Conservation (phyloP, 352 stramenopile species). For the Stramenopiles sp. region DNA sequence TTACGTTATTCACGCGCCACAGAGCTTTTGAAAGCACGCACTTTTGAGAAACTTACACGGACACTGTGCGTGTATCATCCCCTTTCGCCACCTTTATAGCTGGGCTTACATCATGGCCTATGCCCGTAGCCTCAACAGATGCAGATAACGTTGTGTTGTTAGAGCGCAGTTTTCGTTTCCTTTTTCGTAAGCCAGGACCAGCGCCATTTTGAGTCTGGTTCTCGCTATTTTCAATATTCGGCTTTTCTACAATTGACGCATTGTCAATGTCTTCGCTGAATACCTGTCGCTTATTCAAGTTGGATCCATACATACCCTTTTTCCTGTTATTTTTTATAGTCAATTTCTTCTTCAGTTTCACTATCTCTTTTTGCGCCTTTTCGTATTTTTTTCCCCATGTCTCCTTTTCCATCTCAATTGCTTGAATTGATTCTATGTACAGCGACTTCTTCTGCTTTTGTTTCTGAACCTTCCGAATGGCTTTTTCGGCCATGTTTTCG, state of each 20-base stretch:
- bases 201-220: background rate
- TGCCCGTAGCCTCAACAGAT: too few species aligned
- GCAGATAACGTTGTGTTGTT: background rate
- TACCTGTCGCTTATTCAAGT: background rate
- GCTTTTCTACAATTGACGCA: too few species aligned
- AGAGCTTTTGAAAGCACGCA: too few species aligned
- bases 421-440: background rate
- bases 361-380: background rate
- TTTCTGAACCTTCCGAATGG: background rate
- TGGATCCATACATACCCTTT: background rate
- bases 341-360: background rate
- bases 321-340: background rate
- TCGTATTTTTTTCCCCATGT: background rate
- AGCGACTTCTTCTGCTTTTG: background rate
- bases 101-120: too few species aligned
- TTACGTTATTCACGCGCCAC: too few species aligned
- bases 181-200: background rate
- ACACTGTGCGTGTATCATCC: too few species aligned
- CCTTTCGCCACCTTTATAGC: too few species aligned
- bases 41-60: too few species aligned
- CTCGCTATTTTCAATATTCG: background rate
- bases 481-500: background rate
- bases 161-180: background rate
- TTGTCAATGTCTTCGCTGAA: background rate
- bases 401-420: background rate